phyloP scores from a whole-genome alignment of 345 rosid species.

The Combretum micranthum region DNA sequence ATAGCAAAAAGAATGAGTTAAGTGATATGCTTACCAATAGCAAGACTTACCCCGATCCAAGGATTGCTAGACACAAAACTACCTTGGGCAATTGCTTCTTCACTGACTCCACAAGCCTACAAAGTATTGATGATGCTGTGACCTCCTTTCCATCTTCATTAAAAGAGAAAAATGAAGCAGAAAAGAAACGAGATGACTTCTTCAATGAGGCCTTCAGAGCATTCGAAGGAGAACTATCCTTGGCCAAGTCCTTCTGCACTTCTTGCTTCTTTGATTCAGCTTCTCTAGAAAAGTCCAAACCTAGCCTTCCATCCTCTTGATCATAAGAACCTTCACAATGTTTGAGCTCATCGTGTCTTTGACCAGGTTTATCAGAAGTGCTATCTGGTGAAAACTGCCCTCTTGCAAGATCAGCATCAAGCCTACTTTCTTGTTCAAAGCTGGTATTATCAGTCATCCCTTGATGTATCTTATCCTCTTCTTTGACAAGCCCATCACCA shows the following conservation, averaged over 20 bases:
- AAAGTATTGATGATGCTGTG: slow-evolving; percentile 60
- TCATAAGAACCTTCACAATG: slow-evolving; percentile 43
- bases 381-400: slow-evolving; percentile 30
- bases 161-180: slow-evolving; percentile 97
- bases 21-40: slow-evolving; percentile 2
- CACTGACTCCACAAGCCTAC: slow-evolving; percentile 51
- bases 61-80: slow-evolving; percentile 57
- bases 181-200: slow-evolving; percentile 92
- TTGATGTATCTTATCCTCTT: slow-evolving; percentile 22
- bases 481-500: slow-evolving; percentile 40
- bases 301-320: slow-evolving; percentile 51
- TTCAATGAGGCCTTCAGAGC: slow-evolving; percentile 67
- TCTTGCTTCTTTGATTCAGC: slow-evolving; percentile 66
- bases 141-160: slow-evolving; percentile 59
- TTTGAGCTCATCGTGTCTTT: slow-evolving; percentile 34
- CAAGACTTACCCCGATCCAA: slow-evolving; percentile 75
- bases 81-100: slow-evolving; percentile 80
- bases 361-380: slow-evolving; percentile 35
- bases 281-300: slow-evolving; percentile 43
- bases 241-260: slow-evolving; percentile 56
- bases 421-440: slow-evolving; percentile 34
- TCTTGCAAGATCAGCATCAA: slow-evolving; percentile 32
- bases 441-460: slow-evolving; percentile 19
- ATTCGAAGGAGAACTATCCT: slow-evolving; percentile 43
- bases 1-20: too few species aligned